These are phyloP conservation scores for Rhododendron henanense DNA, from an alignment of 148 eudicot species.

Conservation along the genomic window DNA sequence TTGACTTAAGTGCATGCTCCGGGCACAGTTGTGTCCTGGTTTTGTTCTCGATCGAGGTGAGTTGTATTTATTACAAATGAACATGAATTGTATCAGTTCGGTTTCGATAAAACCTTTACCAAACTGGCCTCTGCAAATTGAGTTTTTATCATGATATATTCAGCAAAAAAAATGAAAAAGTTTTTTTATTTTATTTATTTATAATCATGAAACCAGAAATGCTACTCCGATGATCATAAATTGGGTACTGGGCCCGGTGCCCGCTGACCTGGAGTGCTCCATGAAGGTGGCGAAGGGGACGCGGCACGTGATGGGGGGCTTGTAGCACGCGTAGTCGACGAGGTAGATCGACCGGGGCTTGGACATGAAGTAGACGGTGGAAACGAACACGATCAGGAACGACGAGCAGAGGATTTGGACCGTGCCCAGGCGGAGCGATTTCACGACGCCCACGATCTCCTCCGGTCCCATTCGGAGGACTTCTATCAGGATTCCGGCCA, in stretches of 20 bases:
- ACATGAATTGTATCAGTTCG: no score
- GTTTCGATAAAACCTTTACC: no score
- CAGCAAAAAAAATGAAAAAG: no score
- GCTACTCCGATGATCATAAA: no score
- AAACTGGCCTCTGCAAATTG: no score
- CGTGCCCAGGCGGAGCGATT: slow-evolving; percentile 34
- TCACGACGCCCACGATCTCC: slow-evolving; percentile 19
- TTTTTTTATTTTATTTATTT: no score
- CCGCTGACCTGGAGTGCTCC: slow-evolving; percentile 35
- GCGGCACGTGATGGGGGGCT: slow-evolving; percentile 40
- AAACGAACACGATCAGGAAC: slow-evolving; percentile 34
- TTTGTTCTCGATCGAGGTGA: not conserved
- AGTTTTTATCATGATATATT: no score
- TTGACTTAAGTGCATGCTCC: not conserved
- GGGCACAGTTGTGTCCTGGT: not conserved
- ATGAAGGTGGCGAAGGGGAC: slow-evolving; percentile 55
- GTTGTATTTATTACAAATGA: not conserved
- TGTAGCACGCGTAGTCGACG: slow-evolving; percentile 51
- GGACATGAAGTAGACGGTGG: slow-evolving; percentile 56
- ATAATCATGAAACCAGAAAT: no score
- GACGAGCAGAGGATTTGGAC: slow-evolving; percentile 42
- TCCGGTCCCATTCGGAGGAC: slow-evolving; percentile 45
- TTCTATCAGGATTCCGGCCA: slow-evolving; percentile 27
- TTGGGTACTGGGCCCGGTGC: not conserved
- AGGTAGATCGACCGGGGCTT: slow-evolving; percentile 48